Conservation (phyloP, 1,284 basidiomycete genomes). For the Cutaneotrichosporon cutaneum region DNA sequence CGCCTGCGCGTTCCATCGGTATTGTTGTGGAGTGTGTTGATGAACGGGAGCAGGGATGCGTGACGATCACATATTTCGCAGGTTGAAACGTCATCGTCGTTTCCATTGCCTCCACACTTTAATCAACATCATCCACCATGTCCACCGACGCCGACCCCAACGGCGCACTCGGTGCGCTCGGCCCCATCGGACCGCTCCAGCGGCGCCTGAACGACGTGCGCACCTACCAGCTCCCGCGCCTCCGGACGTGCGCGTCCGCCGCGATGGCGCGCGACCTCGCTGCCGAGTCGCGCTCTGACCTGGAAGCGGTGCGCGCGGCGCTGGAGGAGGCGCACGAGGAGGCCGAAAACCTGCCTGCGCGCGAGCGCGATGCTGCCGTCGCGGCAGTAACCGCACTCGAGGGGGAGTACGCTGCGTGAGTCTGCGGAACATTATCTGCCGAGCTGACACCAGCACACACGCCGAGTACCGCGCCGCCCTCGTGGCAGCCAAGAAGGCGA, state of each 20-base stretch:
- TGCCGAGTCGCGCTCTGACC: conserved; percentile 71
- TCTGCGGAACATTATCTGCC: background rate
- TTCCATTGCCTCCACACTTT: too few relatives aligned
- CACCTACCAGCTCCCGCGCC: conserved; percentile 70
- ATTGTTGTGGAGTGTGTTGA: background rate
- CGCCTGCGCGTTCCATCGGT: background rate
- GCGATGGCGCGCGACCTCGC: conserved; percentile 68
- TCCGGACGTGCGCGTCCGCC: conserved; percentile 64
- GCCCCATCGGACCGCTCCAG: conserved; percentile 49
- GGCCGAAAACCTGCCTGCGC: conserved; percentile 14
- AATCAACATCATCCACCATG: conserved; percentile 6
- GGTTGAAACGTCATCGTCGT: conserved; percentile 12
- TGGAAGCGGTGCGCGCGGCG: conserved; percentile 59
- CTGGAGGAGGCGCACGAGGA: conserved; percentile 18
- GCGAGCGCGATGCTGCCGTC: conserved; percentile 59
- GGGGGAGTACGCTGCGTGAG: conserved; percentile 27
- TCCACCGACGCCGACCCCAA: background rate
- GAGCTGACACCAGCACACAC: conserved; percentile 20
- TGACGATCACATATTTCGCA: background rate
- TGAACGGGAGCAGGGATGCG: background rate
- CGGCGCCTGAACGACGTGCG: conserved; percentile 65
- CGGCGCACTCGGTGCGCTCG: background rate
- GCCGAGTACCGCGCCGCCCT: conserved; percentile 36
- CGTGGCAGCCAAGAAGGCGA: conserved; percentile 30
- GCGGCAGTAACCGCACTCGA: conserved; percentile 31